Evolutionary conservation across 2,329 filamentous ascomycete species (phyloP), one percentile per base, ranked within the genome.

Genomic region (Botrytis deweyae): DNA sequence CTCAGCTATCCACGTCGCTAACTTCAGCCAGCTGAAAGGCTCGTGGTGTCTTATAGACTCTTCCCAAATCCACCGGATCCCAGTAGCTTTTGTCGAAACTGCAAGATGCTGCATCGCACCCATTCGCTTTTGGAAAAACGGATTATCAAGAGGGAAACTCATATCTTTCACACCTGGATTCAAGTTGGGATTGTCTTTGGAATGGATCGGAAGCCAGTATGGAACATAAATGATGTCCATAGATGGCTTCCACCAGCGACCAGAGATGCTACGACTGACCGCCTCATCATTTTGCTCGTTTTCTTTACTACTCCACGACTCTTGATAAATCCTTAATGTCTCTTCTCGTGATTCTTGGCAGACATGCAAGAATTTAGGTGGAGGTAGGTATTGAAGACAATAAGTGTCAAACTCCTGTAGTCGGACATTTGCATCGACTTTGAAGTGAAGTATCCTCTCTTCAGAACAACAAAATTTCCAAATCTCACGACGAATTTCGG

Each of bases 321-420:
- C 36, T 9, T 18, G 36, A 29, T 40, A 68, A 16, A 9, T 29
- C 14, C 18, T 55, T 18, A 33, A 33, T 42, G 65, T 22, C 16
- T 68, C 65, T 42, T 42, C 14, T 55, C 65, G 65, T 55, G 65
- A 67, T 52, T 67, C 65, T n/a, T 38, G 33, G 36, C 65, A 67
- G 25, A 67, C 25, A 10, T n/a, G 1, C 8, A 67, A 22, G 14
- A 55, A 18, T 29, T 67, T 55, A 1, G 46, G 46, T 14, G 65
- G 65, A 40, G 65, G 46, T 3, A 67, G 25, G 20, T 52, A 18
- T 6, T 38, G 14, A 40, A 29, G 36, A 10, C 33, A 55, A 67
- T 20, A 52, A 29, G 38, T 55, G 1, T n/a, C 2, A 55, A 6
- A 1, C 7, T n/a, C 2, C 12, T 55, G 8, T 14, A 16, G 12